Conservation (phyloP, 306 rosid species). For the Cucurbita moschata region DNA sequence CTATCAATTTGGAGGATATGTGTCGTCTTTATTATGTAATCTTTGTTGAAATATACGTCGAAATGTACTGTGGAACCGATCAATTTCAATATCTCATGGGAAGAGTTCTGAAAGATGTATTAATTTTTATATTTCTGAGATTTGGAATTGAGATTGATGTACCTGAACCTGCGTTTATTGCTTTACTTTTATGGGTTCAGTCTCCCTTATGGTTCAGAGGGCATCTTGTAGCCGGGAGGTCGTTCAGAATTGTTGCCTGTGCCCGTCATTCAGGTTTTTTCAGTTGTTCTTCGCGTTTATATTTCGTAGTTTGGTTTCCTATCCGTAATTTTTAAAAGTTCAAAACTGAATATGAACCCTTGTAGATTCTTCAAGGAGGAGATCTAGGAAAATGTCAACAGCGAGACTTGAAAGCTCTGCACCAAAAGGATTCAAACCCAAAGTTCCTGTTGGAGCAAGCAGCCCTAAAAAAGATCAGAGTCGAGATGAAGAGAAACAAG, state of each 20-base stretch:
- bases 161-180: constrained; percentile 7
- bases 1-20: too few species aligned
- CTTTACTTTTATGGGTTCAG: constrained; percentile 24
- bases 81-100: background rate
- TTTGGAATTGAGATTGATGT: constrained; percentile 1
- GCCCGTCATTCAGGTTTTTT: constrained; percentile 30
- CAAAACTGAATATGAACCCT: background rate
- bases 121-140: background rate
- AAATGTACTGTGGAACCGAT: background rate
- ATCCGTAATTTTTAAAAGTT: background rate
- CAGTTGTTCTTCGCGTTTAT: constrained; percentile 1
- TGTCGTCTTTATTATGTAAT: too few species aligned
- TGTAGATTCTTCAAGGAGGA: constrained; percentile 55
- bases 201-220: constrained; percentile 33
- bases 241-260: constrained; percentile 31
- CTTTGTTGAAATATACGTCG: background rate
- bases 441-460: constrained; percentile 20
- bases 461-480: constrained; percentile 25
- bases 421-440: constrained; percentile 44
- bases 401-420: constrained; percentile 34
- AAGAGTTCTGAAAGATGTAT: background rate
- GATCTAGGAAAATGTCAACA: constrained; percentile 34
- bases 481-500: constrained; percentile 27
- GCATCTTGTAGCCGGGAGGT: constrained; percentile 25
- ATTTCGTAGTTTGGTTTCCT: background rate